These are phyloP conservation scores for Neonothopanus nambi DNA, from an alignment of 1,284 basidiomycete genomes.

Conservation along the genomic window DNA sequence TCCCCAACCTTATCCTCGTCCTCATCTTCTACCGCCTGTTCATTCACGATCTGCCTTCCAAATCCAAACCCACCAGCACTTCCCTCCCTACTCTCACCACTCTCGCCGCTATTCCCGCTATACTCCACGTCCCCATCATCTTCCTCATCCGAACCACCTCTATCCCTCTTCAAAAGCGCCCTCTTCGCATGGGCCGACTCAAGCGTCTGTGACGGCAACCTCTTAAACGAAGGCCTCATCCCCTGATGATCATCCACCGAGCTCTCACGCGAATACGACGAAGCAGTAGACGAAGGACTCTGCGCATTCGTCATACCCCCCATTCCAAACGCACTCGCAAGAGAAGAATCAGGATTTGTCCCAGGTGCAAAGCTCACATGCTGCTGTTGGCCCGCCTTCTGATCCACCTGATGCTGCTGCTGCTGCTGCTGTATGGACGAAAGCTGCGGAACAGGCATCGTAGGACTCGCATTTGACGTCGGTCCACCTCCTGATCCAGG, in stretches of 20 bases:
- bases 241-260: constrained; percentile 29
- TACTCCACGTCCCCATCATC: neutral
- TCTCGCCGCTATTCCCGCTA: neutral
- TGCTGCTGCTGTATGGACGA: neutral
- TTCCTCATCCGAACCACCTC: neutral
- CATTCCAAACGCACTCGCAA: neutral
- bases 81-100: no score
- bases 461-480: neutral
- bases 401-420: neutral
- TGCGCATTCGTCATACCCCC: neutral
- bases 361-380: neutral
- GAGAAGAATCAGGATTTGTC: neutral
- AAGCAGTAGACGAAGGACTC: neutral
- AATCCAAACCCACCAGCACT: no score
- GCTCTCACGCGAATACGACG: constrained; percentile 34
- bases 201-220: constrained; percentile 68
- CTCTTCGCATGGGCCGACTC: constrained; percentile 59
- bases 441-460: neutral
- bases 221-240: constrained; percentile 65
- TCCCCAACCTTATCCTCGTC: no score
- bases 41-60: no score
- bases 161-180: constrained; percentile 35
- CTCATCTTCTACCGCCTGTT: no score
- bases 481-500: neutral
- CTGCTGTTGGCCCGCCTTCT: neutral